Percentiles rank a stretch among this genome's conserved stretches.
phyloP scores from a whole-genome alignment of 2,329 filamentous ascomycete species.

The Whalleya microplaca region DNA sequence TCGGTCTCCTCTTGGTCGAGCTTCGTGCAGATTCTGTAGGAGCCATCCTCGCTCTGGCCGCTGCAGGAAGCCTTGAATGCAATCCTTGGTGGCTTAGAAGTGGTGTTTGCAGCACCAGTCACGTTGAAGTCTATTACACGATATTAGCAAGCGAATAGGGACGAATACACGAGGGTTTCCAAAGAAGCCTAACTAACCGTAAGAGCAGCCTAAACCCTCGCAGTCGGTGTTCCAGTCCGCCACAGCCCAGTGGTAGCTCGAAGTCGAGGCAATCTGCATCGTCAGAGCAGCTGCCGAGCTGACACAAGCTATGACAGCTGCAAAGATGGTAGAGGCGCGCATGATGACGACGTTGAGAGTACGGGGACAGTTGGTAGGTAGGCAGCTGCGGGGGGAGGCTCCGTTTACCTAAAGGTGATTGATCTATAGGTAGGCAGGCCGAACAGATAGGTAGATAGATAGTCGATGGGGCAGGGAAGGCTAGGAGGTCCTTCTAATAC shows the following conservation, averaged over 20 bases:
- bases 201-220: conserved; percentile 24
- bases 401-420: not conserved
- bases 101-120: conserved; percentile 33
- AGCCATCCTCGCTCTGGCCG: conserved; percentile 33
- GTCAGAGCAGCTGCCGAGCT: conserved; percentile 26
- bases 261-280: conserved; percentile 25
- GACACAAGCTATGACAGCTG: conserved; percentile 22
- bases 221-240: conserved; percentile 34
- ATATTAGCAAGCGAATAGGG: not conserved
- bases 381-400: not conserved
- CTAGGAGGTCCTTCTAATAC: not conserved
- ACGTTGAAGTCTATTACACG: conserved; percentile 36
- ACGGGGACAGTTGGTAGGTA: not conserved
- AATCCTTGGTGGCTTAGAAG: conserved; percentile 29
- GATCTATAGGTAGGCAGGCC: not conserved
- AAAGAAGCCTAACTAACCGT: conserved; percentile 32
- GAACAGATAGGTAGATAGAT: too few species aligned
- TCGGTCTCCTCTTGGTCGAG: conserved; percentile 27
- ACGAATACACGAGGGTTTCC: not conserved
- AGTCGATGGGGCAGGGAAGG: conserved; percentile 1
- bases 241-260: conserved; percentile 34
- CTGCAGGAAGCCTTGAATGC: conserved; percentile 39
- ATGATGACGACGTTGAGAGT: conserved; percentile 26
- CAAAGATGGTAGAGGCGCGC: conserved; percentile 31
- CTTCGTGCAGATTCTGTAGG: conserved; percentile 33